phyloP scores from a whole-genome alignment of 2,329 filamentous ascomycete species.

The Neobulgaria alba region DNA sequence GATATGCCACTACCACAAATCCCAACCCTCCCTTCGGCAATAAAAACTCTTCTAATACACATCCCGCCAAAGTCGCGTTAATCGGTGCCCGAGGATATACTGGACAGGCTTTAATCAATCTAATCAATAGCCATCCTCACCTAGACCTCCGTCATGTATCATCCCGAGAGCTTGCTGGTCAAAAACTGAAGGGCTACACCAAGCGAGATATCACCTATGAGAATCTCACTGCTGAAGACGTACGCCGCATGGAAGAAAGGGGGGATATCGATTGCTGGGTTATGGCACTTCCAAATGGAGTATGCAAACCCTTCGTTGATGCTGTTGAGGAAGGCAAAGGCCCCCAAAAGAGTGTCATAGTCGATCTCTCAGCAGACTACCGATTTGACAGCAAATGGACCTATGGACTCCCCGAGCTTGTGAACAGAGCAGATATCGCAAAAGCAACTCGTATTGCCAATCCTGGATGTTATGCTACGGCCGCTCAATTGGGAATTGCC shows the following conservation, averaged over 20 bases:
- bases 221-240: slow-evolving; percentile 79
- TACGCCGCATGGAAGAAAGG: slow-evolving; percentile 72
- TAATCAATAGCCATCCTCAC: slow-evolving; percentile 80
- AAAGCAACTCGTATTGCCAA: slow-evolving; percentile 78
- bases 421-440: slow-evolving; percentile 67
- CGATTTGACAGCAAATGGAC: slow-evolving; percentile 81
- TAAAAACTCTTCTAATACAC: slow-evolving; percentile 77
- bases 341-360: slow-evolving; percentile 61
- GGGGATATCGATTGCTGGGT: slow-evolving; percentile 93
- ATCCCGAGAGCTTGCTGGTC: slow-evolving; percentile 81
- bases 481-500: slow-evolving; percentile 79
- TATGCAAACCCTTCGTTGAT: slow-evolving; percentile 89
- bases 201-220: slow-evolving; percentile 92
- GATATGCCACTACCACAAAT: slow-evolving; percentile 61
- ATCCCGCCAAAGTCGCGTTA: slow-evolving; percentile 71
- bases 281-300: slow-evolving; percentile 91
- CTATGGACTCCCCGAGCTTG: slow-evolving; percentile 82
- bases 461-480: slow-evolving; percentile 93
- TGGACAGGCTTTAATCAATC: slow-evolving; percentile 78
- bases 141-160: slow-evolving; percentile 89
- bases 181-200: slow-evolving; percentile 79
- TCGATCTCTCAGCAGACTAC: slow-evolving; percentile 96
- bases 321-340: slow-evolving; percentile 66
- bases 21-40: slow-evolving; percentile 84
- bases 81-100: slow-evolving; percentile 94